Evolutionary conservation across 305 asterid genomes (phyloP).

Genomic region (Andrographis paniculata): DNA sequence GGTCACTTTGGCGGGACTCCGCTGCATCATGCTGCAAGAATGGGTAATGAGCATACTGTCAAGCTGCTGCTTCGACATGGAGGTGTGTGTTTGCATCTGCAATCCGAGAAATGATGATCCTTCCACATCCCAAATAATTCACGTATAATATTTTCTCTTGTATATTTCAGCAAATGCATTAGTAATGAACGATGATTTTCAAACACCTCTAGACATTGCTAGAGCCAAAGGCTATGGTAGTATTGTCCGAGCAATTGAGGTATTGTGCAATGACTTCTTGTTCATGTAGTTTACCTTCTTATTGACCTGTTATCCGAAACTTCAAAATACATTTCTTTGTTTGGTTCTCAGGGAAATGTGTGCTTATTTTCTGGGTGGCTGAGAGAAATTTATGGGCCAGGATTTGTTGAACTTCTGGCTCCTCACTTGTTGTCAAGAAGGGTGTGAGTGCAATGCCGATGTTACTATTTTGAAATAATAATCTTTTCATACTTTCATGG

Average conservation of each 20-base stretch:
- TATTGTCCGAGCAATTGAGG: constrained; percentile 90
- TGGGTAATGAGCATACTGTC: constrained; percentile 87
- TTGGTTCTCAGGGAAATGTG: constrained; percentile 49
- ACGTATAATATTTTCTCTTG: background rate
- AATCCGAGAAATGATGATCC: background rate
- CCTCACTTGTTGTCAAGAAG: constrained; percentile 75
- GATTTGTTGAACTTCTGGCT: constrained; percentile 71
- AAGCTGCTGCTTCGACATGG: constrained; percentile 80
- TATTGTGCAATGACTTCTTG: background rate
- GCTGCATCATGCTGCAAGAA: constrained; percentile 93
- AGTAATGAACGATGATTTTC: constrained; percentile 81
- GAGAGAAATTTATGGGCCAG: constrained; percentile 76
- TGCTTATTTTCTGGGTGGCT: constrained; percentile 94
- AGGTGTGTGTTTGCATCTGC: constrained; percentile 37
- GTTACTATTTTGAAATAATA: background rate
- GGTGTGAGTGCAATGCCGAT: constrained; percentile 52
- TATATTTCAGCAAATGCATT: constrained; percentile 74
- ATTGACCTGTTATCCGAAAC: background rate
- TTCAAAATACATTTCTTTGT: background rate
- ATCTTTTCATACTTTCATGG: background rate
- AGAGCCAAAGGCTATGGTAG: constrained; percentile 73
- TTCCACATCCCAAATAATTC: background rate
- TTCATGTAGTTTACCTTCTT: background rate
- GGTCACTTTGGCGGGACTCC: constrained; percentile 96
- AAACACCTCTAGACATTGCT: constrained; percentile 91